Evolutionary conservation across 2,329 filamentous ascomycete species (phyloP).

Genomic region (Sarocladium brachiariae): DNA sequence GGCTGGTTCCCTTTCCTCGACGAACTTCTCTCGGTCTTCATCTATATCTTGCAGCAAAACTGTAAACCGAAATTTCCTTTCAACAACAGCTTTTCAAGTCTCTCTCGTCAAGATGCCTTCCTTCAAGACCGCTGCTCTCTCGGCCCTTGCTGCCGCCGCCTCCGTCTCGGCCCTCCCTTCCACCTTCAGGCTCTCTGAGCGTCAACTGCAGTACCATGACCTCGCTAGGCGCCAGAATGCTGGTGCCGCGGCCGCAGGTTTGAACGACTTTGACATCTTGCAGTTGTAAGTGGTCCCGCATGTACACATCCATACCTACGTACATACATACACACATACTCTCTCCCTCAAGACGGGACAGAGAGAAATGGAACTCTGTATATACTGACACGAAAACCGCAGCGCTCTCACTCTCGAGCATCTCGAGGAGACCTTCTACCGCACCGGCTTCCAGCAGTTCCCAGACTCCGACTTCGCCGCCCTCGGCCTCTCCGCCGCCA

Average conservation of each 20-base stretch:
- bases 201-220: slow-evolving; percentile 39
- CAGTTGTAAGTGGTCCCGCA: slow-evolving; percentile 44
- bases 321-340: background rate
- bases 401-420: slow-evolving; percentile 65
- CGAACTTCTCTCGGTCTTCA: slow-evolving; percentile 4
- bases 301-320: background rate
- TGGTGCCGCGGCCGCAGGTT: slow-evolving; percentile 37
- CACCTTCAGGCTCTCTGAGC: slow-evolving; percentile 33
- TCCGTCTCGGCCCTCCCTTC: slow-evolving; percentile 37
- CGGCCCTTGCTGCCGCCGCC: slow-evolving; percentile 37
- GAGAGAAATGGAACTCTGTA: background rate
- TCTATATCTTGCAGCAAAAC: background rate
- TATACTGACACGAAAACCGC: slow-evolving; percentile 5
- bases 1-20: slow-evolving; percentile 5
- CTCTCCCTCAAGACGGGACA: no score
- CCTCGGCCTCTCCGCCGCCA: slow-evolving; percentile 24
- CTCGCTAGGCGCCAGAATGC: slow-evolving; percentile 44
- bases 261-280: slow-evolving; percentile 48
- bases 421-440: slow-evolving; percentile 68
- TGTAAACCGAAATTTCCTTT: background rate
- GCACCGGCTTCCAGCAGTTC: slow-evolving; percentile 62
- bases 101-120: slow-evolving; percentile 31
- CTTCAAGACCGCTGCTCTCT: slow-evolving; percentile 35
- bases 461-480: slow-evolving; percentile 56
- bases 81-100: no score